Conservation (phyloP, 257 asterid species). For the Lithospermum erythrorhizon region DNA sequence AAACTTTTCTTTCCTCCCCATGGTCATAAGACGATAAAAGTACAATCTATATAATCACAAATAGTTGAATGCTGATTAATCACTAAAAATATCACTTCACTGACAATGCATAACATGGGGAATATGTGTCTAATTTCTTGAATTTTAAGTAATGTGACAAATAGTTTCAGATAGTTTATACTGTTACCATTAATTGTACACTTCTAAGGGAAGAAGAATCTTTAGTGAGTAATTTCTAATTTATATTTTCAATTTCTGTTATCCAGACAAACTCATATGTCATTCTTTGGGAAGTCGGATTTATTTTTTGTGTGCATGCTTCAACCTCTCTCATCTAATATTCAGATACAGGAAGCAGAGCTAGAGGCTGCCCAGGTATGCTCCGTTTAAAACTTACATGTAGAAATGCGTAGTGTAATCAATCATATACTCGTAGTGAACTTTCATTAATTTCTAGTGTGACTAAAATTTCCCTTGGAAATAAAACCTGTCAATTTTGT, state of each 20-base stretch:
- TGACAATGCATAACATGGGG: not conserved
- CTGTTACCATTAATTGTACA: not conserved
- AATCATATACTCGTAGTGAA: too few relatives aligned
- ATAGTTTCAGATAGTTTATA: not conserved
- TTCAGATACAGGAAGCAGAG: constrained; percentile 70
- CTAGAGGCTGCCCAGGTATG: constrained; percentile 94
- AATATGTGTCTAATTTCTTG: not conserved
- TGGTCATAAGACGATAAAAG: too few relatives aligned
- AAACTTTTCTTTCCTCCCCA: too few relatives aligned
- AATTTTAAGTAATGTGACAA: not conserved
- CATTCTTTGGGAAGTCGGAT: constrained; percentile 82
- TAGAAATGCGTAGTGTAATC: not conserved
- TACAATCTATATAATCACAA: not conserved
- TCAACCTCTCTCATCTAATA: constrained; percentile 65
- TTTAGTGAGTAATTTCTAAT: too few relatives aligned
- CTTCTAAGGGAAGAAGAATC: too few relatives aligned
- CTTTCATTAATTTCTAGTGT: too few relatives aligned
- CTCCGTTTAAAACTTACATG: not conserved
- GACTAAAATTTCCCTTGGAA: too few relatives aligned
- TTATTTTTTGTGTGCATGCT: constrained; percentile 85
- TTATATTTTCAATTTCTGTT: not conserved
- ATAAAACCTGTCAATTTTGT: too few relatives aligned
- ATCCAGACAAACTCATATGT: constrained; percentile 76
- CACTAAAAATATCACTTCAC: not conserved
- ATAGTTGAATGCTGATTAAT: not conserved